Percentiles rank a stretch among this genome's conserved stretches.
Evolutionary conservation across 306 rosid genomes (phyloP).

Genomic region (Chamaecrista fasciculata): DNA sequence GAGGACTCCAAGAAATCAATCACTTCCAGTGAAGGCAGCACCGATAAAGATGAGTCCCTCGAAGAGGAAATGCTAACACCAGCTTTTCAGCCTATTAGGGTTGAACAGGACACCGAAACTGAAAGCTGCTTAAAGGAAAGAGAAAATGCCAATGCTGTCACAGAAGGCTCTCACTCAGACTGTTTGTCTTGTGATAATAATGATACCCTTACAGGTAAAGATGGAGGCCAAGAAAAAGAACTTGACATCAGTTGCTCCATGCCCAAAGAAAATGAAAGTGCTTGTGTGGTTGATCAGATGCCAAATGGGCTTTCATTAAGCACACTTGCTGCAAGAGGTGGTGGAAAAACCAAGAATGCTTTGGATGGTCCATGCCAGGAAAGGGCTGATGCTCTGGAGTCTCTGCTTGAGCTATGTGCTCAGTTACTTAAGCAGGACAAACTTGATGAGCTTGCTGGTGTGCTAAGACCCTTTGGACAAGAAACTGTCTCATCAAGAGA

Average conservation of each 20-base stretch:
- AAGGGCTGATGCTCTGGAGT: slow-evolving; percentile 86
- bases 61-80: slow-evolving; percentile 44
- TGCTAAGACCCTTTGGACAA: slow-evolving; percentile 76
- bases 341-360: slow-evolving; percentile 42
- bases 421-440: slow-evolving; percentile 84
- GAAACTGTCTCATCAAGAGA: slow-evolving; percentile 85
- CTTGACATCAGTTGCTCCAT: slow-evolving; percentile 26
- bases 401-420: slow-evolving; percentile 85
- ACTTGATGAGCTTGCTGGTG: slow-evolving; percentile 83
- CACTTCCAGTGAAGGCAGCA: slow-evolving; percentile 30
- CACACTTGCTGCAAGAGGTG: slow-evolving; percentile 28
- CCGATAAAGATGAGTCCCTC: slow-evolving; percentile 42
- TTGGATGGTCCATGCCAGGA: slow-evolving; percentile 55
- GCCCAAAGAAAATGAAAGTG: slow-evolving; percentile 31
- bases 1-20: slow-evolving; percentile 38
- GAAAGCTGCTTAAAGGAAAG: slow-evolving; percentile 25
- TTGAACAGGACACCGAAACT: slow-evolving; percentile 37
- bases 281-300: slow-evolving; percentile 21
- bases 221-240: slow-evolving; percentile 34
- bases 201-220: slow-evolving; percentile 32
- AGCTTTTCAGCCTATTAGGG: slow-evolving; percentile 6
- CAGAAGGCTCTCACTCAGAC: slow-evolving; percentile 30
- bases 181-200: slow-evolving; percentile 32
- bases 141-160: slow-evolving; percentile 29
- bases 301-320: slow-evolving; percentile 26